Percentiles rank a stretch among this genome's conserved stretches.
phyloP scores from a whole-genome alignment of 805 yeast species.

The Saccharomyces kudriavzevii region DNA sequence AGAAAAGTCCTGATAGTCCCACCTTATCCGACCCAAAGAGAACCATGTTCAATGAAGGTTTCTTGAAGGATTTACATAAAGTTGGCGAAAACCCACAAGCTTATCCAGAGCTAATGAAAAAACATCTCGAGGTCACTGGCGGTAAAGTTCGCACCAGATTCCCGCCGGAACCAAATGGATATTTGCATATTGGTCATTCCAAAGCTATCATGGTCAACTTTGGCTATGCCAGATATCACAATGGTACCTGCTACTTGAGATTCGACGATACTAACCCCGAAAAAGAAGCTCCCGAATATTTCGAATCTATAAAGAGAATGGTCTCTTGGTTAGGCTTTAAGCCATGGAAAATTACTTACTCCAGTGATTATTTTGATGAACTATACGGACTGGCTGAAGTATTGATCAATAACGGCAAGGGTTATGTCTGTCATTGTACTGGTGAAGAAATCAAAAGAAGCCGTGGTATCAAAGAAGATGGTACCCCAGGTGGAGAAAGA shows the following conservation, averaged over 20 bases:
- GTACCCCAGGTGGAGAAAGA: constrained; percentile 90
- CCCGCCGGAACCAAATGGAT: constrained; percentile 98
- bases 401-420: constrained; percentile 61
- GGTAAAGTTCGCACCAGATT: constrained; percentile 89
- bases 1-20: constrained; percentile 17
- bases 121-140: constrained; percentile 67
- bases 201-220: constrained; percentile 97
- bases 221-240: constrained; percentile 85
- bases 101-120: constrained; percentile 73
- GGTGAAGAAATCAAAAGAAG: constrained; percentile 82
- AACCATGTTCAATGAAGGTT: constrained; percentile 92
- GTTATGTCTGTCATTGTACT: constrained; percentile 90
- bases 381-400: constrained; percentile 83
- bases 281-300: constrained; percentile 91
- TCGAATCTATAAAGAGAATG: constrained; percentile 75
- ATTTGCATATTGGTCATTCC: constrained; percentile 95
- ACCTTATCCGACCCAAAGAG: constrained; percentile 30
- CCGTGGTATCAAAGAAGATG: constrained; percentile 87
- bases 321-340: constrained; percentile 88
- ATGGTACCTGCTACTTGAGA: constrained; percentile 85
- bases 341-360: constrained; percentile 93
- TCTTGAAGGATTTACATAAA: constrained; percentile 87
- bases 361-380: constrained; percentile 89
- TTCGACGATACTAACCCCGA: constrained; percentile 98
- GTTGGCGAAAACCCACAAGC: constrained; percentile 94